Evolutionary conservation across 805 yeast species (phyloP).

Genomic region (Cyberlindnera amylophila): DNA sequence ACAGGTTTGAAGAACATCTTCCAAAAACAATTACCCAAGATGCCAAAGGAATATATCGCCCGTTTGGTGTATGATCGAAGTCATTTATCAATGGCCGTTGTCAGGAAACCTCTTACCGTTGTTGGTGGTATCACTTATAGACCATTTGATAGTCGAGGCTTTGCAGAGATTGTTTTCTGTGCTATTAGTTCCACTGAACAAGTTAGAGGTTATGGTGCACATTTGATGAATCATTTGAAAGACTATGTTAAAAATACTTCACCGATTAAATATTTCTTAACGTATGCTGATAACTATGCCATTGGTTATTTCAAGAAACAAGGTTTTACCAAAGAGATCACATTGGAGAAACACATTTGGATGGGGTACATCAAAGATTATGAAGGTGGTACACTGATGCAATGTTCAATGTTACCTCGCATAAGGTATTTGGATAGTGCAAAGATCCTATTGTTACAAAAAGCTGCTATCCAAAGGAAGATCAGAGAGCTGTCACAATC

Average conservation of each 20-base stretch:
- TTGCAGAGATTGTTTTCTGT: constrained; percentile 98
- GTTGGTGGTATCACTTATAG: constrained; percentile 97
- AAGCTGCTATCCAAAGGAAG: constrained; percentile 85
- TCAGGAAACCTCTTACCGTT: constrained; percentile 87
- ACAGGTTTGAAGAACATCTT: constrained; percentile 95
- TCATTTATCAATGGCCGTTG: constrained; percentile 94
- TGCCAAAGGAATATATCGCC: constrained; percentile 97
- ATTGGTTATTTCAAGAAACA: constrained; percentile 98
- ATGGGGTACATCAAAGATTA: constrained; percentile 98
- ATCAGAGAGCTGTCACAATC: constrained; percentile 76
- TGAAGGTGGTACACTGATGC: constrained; percentile 98
- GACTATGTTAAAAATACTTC: constrained; percentile 91
- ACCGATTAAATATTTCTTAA: constrained; percentile 78
- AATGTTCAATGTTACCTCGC: constrained; percentile 88
- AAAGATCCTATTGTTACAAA: constrained; percentile 80
- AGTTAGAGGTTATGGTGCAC: constrained; percentile 98
- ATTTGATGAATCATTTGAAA: constrained; percentile 94
- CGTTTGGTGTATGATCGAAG: constrained; percentile 91
- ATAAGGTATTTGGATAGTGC: constrained; percentile 86
- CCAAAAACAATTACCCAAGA: constrained; percentile 95
- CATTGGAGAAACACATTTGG: constrained; percentile 84
- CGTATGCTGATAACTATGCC: constrained; percentile 98
- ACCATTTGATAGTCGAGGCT: constrained; percentile 84
- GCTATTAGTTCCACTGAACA: constrained; percentile 97
- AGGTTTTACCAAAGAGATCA: constrained; percentile 93